These are phyloP conservation scores for Xerocomellus chrysenteron DNA, from an alignment of 768 basidiomycete species.

Conservation along the genomic window DNA sequence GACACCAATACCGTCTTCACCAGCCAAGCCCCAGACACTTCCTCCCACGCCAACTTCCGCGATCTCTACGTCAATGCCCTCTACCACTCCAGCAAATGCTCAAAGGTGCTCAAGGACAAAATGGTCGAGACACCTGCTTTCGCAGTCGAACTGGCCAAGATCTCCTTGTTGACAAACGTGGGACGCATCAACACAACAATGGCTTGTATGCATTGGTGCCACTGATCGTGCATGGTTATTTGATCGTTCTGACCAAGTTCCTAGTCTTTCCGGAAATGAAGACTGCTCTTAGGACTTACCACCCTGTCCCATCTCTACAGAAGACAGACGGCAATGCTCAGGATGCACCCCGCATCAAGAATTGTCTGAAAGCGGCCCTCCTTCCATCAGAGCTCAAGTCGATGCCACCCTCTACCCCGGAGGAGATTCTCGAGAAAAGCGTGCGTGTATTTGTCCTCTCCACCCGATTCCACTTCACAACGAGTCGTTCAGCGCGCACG, in stretches of 20 bases:
- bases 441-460: constrained; percentile 41
- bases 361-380: constrained; percentile 79
- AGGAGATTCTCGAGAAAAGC: constrained; percentile 65
- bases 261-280: constrained; percentile 93
- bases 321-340: constrained; percentile 87
- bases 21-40: constrained; percentile 50
- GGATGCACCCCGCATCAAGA: constrained; percentile 91
- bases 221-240: constrained; percentile 7
- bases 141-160: constrained; percentile 76
- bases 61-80: constrained; percentile 83
- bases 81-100: constrained; percentile 79
- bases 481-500: constrained; percentile 46
- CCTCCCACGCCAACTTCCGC: constrained; percentile 65
- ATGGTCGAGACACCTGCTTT: constrained; percentile 81
- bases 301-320: constrained; percentile 84
- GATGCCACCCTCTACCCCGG: constrained; percentile 68
- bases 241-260: constrained; percentile 19
- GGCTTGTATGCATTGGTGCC: constrained; percentile 57
- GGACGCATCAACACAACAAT: constrained; percentile 92
- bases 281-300: constrained; percentile 85
- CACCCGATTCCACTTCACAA: constrained; percentile 4
- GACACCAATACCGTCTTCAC: constrained; percentile 71
- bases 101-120: constrained; percentile 85
- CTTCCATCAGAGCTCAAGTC: constrained; percentile 66
- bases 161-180: constrained; percentile 83